Base-by-base conservation (phyloP, 306 rosid genomes). In the Acacia melanoxylon region DNA sequence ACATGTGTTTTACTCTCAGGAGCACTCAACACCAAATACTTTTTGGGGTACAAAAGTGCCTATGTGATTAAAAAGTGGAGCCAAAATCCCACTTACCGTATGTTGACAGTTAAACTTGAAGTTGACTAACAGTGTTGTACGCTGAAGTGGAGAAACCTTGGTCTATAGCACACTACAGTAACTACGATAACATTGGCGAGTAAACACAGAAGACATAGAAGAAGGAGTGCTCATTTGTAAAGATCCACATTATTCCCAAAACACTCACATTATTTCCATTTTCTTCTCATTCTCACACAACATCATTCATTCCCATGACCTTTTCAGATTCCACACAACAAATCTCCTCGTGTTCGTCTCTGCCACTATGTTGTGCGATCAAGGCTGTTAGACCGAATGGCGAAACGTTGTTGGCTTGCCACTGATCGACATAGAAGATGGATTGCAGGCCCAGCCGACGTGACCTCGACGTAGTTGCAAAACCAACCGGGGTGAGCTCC, bases 401-500 rank as follows among this genome's bases (percentile, higher is more conserved):
- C 0, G 44, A 13, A 56, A 67, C 79, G 4, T 84, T 40, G 2
- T 27, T 4, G 22, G 88, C 80, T 3, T 81, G 83, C 88, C 88
- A 85, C n/a, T 16, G 83, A 31, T 77, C 78, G 2, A 85, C 85
- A 5, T 54, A 56, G 74, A 85, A 85, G 25, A 46, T 16, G 3
- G 83, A 72, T 24, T 85, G 45, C 83, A 73, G 83, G 85, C 51
- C 85, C 83, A 25, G 74, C 77, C 14, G 85, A 81, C 0, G 77
- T 81, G 17, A 81, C 80, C 68, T 85, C 81, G 7, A 85, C 52
- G 17, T 37, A 78, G 20, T 81, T 85, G 6, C 85, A 85, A 19
- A 41, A 85, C 88, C 88, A 81, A 0, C 78, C 83, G 0, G 58
- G 85, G 77, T 85, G 85, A 16, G 61, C 15, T 10, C 88, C 88